Percentiles rank a stretch among this genome's conserved stretches.
Evolutionary conservation across 1,284 basidiomycete genomes (phyloP).

Genomic region (Papiliotrema nemorosa): DNA sequence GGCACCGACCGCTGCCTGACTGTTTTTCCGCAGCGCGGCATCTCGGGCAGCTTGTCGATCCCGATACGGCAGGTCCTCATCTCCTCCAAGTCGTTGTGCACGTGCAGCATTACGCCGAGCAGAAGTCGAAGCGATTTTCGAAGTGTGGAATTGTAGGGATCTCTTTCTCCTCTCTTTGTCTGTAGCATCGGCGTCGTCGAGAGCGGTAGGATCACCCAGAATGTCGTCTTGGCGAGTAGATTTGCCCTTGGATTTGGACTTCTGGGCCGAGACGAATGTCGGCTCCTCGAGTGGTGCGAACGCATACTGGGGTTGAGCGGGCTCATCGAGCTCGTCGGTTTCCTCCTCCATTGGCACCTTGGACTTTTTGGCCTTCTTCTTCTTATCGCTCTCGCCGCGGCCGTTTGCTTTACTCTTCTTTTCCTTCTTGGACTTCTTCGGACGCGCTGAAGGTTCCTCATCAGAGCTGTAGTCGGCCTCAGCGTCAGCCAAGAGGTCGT

Average conservation of each 20-base stretch:
- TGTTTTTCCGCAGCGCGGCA: slow-evolving; percentile 51
- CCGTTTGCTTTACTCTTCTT: slow-evolving; percentile 44
- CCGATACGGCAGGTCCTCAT: slow-evolving; percentile 65
- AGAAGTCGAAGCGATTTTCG: slow-evolving; percentile 75
- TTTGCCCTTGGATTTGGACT: slow-evolving; percentile 22
- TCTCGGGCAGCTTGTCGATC: slow-evolving; percentile 51
- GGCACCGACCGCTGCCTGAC: slow-evolving; percentile 36
- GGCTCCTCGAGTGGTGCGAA: slow-evolving; percentile 34
- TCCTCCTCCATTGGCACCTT: slow-evolving; percentile 28
- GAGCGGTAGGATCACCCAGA: slow-evolving; percentile 69
- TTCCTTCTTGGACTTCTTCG: slow-evolving; percentile 39
- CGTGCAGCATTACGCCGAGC: slow-evolving; percentile 66
- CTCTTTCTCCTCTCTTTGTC: slow-evolving; percentile 79
- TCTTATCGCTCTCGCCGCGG: slow-evolving; percentile 28
- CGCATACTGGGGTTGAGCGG: slow-evolving; percentile 26
- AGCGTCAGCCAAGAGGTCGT: slow-evolving; percentile 33
- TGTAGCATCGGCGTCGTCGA: slow-evolving; percentile 66
- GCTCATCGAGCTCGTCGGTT: slow-evolving; percentile 18
- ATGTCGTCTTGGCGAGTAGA: slow-evolving; percentile 54
- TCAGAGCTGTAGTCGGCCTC: slow-evolving; percentile 13
- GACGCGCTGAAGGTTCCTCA: slow-evolving; percentile 13
- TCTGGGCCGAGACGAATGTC: slow-evolving; percentile 27
- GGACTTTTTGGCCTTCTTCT: slow-evolving; percentile 23
- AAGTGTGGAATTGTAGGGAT: slow-evolving; percentile 83
- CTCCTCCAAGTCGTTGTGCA: slow-evolving; percentile 57